Evolutionary conservation across 1,284 basidiomycete genomes (phyloP), one percentile per base, ranked within the genome.

Genomic region (Albatrellus sp.): DNA sequence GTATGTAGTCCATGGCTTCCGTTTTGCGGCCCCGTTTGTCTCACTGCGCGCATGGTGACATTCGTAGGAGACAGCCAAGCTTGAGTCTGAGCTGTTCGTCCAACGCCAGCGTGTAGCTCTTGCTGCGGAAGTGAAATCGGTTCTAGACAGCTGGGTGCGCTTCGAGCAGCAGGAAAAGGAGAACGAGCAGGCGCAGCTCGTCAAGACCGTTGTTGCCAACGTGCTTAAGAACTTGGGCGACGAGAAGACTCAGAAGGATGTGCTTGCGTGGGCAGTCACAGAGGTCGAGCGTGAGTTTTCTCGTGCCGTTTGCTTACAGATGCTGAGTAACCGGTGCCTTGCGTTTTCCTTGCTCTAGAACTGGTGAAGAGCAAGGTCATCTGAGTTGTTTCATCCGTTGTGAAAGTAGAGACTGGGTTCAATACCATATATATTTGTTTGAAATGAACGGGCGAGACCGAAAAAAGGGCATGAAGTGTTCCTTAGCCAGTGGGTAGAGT

Each of bases 71-170:
- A 98, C 92, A 51, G 93, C 93, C 48, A 67, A 82, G 57, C 73
- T 94, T 56, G 94, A 98, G 69, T 75, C 86, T 55, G 82, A 90
- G 58, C 83, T 88, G 48, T 98, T 98, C 58, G 80, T 88, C 50
- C 85, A 93, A 61, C 75, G 80, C 58, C 94, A 98, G 72, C 87
- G 90, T 67, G 82, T 86, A 52, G 80, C 77, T 42, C 70, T 98
- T 56, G 83, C 92, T 33, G 54, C 83, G 42, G 96, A 98, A 70
- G 73, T 97, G 63, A 98, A 98, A 73, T 57, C 81, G 33, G 93
- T 98, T 33, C 79, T 98, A 48, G 96, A 98, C 75, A 89, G 86
- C 62, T 98, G 94, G 93, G 93, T 94, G 49, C 87, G 94, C 60
- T 93, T 80, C 68, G 94, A 98, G 73, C 92, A 96, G 61, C 90